Evolutionary conservation across 345 rosid genomes (phyloP).

Genomic region (Schrenkiella parvula): DNA sequence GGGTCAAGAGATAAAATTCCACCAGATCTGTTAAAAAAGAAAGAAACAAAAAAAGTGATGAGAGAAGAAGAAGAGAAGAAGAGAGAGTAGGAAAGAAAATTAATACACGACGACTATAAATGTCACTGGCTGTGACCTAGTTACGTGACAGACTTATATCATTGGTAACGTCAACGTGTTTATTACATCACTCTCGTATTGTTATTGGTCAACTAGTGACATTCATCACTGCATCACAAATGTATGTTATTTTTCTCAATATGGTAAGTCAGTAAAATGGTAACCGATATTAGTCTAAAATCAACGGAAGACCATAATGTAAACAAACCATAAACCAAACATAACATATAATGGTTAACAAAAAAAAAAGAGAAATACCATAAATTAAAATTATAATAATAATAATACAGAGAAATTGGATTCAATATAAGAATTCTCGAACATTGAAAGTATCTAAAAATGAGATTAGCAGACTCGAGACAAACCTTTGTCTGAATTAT

Average conservation of each 20-base stretch:
- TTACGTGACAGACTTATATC: background rate
- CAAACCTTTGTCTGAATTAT: background rate
- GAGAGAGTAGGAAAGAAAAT: constrained; percentile 8
- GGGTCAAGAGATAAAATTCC: constrained; percentile 17
- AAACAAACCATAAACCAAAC: background rate
- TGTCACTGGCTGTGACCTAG: constrained; percentile 15
- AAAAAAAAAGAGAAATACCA: background rate
- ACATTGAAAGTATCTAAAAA: background rate
- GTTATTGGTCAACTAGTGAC: constrained; percentile 5
- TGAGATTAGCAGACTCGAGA: background rate
- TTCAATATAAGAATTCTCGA: background rate
- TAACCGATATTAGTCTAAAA: background rate
- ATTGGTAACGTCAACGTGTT: constrained; percentile 24
- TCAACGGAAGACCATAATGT: constrained; percentile 5
- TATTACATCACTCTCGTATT: background rate
- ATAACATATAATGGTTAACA: background rate
- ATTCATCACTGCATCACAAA: background rate
- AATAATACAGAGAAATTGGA: background rate
- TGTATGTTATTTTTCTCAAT: background rate
- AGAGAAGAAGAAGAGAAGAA: background rate
- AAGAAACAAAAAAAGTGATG: background rate
- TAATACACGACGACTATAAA: constrained; percentile 17
- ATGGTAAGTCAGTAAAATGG: background rate
- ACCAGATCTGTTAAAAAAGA: constrained; percentile 25
- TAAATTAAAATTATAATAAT: too few relatives aligned